These are phyloP conservation scores for Xylaria grammica DNA, from an alignment of 495 filamentous ascomycete species.

Conservation along the genomic window DNA sequence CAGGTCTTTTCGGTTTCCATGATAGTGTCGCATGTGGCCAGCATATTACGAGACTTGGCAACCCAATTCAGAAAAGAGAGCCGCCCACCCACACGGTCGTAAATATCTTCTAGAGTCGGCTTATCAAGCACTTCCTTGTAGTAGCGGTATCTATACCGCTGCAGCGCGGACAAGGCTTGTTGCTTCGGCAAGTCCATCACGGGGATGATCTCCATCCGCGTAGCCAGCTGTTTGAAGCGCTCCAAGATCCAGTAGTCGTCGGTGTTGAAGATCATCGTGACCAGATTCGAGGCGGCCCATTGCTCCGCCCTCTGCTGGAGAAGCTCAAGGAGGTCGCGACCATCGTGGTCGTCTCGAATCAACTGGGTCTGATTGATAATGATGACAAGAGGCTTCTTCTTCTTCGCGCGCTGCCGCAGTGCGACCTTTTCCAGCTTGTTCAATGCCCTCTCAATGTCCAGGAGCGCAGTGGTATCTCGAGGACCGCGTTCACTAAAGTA, in stretches of 20 bases:
- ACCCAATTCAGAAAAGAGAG: conserved; percentile 85
- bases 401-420: conserved; percentile 60
- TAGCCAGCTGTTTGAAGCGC: conserved; percentile 84
- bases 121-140: conserved; percentile 60
- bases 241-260: conserved; percentile 99
- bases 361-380: conserved; percentile 93
- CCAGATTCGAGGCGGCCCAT: conserved; percentile 89
- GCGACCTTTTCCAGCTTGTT: conserved; percentile 98
- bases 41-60: conserved; percentile 78
- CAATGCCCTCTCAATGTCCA: conserved; percentile 94
- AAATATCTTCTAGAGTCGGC: conserved; percentile 73
- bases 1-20: conserved; percentile 84
- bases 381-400: conserved; percentile 74
- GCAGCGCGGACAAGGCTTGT: conserved; percentile 75
- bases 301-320: conserved; percentile 94
- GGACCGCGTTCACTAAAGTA: conserved; percentile 95
- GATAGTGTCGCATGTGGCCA: conserved; percentile 78
- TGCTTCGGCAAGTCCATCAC: conserved; percentile 79
- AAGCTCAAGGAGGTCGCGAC: conserved; percentile 88
- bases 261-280: conserved; percentile 88
- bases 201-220: conserved; percentile 87
- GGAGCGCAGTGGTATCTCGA: conserved; percentile 82
- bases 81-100: conserved; percentile 83
- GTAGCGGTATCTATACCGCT: conserved; percentile 75
- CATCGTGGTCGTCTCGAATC: conserved; percentile 87